phyloP scores from a whole-genome alignment of 2,329 filamentous ascomycete genomes.

The Pestalotiopsis fici region DNA sequence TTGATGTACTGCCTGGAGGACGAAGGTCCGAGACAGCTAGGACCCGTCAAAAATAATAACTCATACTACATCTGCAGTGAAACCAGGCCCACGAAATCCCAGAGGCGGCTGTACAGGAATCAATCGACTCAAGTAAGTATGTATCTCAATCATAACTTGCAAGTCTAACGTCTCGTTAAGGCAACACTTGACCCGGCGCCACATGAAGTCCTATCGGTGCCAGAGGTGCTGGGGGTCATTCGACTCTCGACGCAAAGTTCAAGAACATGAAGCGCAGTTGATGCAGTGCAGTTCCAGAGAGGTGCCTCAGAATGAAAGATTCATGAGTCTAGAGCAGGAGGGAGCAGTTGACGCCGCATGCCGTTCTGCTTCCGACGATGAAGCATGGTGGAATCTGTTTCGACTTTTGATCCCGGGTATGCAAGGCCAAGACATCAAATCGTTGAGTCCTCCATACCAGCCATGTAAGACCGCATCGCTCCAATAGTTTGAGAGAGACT shows the following conservation, averaged over 20 bases:
- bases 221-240: constrained; percentile 11
- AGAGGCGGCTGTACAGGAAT: constrained; percentile 10
- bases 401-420: constrained; percentile 11
- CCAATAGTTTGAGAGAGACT: neutral
- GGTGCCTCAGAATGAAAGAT: neutral
- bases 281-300: neutral
- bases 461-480: neutral
- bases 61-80: neutral
- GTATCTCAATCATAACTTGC: neutral
- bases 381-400: constrained; percentile 13
- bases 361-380: neutral
- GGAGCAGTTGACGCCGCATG: neutral
- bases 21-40: no score
- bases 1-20: neutral
- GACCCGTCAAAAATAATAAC: no score
- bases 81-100: neutral
- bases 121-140: constrained; percentile 6
- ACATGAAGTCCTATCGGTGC: constrained; percentile 9
- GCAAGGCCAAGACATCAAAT: neutral
- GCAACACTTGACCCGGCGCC: constrained; percentile 12
- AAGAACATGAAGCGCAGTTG: neutral
- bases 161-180: neutral
- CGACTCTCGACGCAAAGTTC: neutral
- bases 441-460: neutral
- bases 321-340: constrained; percentile 11